Evolutionary conservation across 2,329 filamentous ascomycete species (phyloP).

Genomic region (Purpureocillium takamizusanense): DNA sequence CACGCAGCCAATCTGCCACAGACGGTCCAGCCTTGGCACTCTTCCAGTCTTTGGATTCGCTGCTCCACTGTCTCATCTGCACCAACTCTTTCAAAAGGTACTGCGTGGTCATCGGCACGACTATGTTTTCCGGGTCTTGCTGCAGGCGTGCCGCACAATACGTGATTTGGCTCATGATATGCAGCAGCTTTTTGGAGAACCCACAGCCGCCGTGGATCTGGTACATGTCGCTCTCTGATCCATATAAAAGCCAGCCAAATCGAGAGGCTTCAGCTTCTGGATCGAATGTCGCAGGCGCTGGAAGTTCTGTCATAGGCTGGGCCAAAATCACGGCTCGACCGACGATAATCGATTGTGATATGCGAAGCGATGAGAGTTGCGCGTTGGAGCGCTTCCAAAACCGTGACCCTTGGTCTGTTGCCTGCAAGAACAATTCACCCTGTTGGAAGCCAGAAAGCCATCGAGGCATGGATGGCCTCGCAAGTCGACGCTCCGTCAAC

Average conservation of each 20-base stretch:
- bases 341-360: slow-evolving; percentile 29
- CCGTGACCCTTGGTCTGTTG: slow-evolving; percentile 24
- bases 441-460: slow-evolving; percentile 28
- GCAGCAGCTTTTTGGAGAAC: slow-evolving; percentile 29
- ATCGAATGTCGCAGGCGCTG: slow-evolving; percentile 16
- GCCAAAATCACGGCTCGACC: slow-evolving; percentile 28
- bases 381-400: slow-evolving; percentile 25
- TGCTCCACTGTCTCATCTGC: slow-evolving; percentile 26
- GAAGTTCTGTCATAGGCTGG: slow-evolving; percentile 27
- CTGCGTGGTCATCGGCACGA: slow-evolving; percentile 21
- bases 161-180: slow-evolving; percentile 27
- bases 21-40: slow-evolving; percentile 5
- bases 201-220: slow-evolving; percentile 32
- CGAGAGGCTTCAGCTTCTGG: slow-evolving; percentile 17
- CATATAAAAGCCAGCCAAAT: slow-evolving; percentile 30
- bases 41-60: slow-evolving; percentile 17
- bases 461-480: slow-evolving; percentile 21
- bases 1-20: slow-evolving; percentile 21
- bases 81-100: slow-evolving; percentile 17
- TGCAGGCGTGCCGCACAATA: slow-evolving; percentile 23
- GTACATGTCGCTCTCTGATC: slow-evolving; percentile 21
- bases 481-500: slow-evolving; percentile 24
- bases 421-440: slow-evolving; percentile 23
- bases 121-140: slow-evolving; percentile 20
- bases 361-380: slow-evolving; percentile 22